A percentile compares a stretch with the other conserved stretches of the same genome.
Conservation (phyloP, 148 eudicot genomes). For the Cornus florida region DNA sequence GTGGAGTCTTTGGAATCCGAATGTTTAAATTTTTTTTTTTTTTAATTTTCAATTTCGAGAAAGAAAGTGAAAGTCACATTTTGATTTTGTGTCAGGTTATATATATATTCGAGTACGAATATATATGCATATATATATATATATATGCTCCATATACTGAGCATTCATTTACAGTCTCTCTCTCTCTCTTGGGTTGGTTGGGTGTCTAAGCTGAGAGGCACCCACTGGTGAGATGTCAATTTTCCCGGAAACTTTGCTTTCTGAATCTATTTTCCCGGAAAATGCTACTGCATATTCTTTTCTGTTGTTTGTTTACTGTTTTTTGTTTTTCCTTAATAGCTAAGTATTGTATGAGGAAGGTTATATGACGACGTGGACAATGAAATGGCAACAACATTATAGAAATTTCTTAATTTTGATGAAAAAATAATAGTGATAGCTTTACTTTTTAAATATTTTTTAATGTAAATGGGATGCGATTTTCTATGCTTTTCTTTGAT, state of each 20-base stretch:
- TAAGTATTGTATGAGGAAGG: not conserved
- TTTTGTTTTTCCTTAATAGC: not conserved
- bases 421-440: not conserved
- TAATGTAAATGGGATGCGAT: slow-evolving; percentile 17
- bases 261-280: not conserved
- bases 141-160: not conserved
- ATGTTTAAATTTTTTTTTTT: slow-evolving; percentile 16
- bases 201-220: not conserved
- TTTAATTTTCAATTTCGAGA: not conserved
- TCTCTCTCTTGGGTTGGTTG: not conserved
- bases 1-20: slow-evolving; percentile 81
- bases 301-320: not conserved
- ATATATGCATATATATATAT: not conserved
- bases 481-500: slow-evolving; percentile 4
- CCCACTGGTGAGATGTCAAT: not conserved
- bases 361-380: not conserved
- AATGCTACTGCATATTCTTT: not conserved
- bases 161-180: not conserved
- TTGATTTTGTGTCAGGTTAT: not conserved
- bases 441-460: not conserved
- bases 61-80: not conserved
- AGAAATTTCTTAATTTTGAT: not conserved
- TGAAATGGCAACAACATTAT: not conserved
- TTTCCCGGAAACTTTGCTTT: not conserved
- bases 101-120: not conserved